Conservation (phyloP, 805 yeast species). For the Komagataella phaffii region DNA sequence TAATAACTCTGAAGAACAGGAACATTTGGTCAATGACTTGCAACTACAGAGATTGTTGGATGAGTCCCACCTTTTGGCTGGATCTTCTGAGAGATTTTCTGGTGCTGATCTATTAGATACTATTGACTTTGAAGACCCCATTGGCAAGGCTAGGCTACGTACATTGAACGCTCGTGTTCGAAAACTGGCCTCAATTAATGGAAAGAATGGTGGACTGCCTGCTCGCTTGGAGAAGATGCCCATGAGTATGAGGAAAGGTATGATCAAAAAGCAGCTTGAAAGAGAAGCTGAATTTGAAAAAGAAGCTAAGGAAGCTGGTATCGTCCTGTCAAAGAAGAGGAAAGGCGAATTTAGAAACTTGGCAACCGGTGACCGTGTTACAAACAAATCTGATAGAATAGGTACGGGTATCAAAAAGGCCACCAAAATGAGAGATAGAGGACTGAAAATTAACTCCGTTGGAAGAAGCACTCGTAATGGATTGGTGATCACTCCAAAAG, state of each 20-base stretch:
- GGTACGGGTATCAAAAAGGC: slow-evolving; percentile 30
- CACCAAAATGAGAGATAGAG: slow-evolving; percentile 47
- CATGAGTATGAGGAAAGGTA: slow-evolving; percentile 78
- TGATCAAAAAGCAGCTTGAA: slow-evolving; percentile 42
- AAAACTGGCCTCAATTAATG: slow-evolving; percentile 31
- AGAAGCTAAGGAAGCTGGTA: slow-evolving; percentile 84
- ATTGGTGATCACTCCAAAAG: slow-evolving; percentile 51
- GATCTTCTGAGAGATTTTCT: slow-evolving; percentile 24
- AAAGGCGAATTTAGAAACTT: slow-evolving; percentile 53
- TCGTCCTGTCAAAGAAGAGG: slow-evolving; percentile 58
- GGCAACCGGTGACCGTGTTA: slow-evolving; percentile 40
- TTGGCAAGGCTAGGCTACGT: slow-evolving; percentile 58
- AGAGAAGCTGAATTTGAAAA: slow-evolving; percentile 46
- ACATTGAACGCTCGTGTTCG: slow-evolving; percentile 48
- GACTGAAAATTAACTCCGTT: slow-evolving; percentile 61
- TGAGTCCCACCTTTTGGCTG: slow-evolving; percentile 54
- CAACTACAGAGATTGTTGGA: slow-evolving; percentile 55
- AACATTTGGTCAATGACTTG: slow-evolving; percentile 56
- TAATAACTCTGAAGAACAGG: slow-evolving; percentile 24
- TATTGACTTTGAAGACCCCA: slow-evolving; percentile 43
- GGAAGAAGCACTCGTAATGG: slow-evolving; percentile 78
- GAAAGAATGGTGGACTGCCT: slow-evolving; percentile 15
- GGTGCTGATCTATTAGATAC: slow-evolving; percentile 59
- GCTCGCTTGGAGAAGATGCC: slow-evolving; percentile 65
- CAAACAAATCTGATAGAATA: slow-evolving; percentile 34